Base-by-base conservation (phyloP, 176 grass and related monocot species). In the Phragmites australis region DNA sequence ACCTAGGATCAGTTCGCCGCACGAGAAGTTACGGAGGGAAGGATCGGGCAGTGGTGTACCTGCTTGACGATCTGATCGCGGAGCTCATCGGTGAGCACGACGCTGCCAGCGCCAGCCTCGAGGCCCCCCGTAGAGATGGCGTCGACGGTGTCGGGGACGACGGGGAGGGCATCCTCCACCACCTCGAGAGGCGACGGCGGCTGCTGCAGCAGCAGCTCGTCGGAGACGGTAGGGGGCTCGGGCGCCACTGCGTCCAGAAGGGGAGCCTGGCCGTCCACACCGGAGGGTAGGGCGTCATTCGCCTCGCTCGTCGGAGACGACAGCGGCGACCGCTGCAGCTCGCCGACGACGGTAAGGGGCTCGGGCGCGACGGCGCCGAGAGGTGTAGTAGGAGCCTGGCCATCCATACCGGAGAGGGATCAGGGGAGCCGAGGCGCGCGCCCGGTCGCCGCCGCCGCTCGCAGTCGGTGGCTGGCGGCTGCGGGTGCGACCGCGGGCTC, bases 11-110 rank as follows among this genome's bases (percentile, higher is more conserved):
- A 26, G 22, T 26, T 2, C n/a, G 23, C 4, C 26, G 14, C 57
- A 53, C 18, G 56, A 42, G 15, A 31, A 85, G 4, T 19, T 37
- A 13, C 7, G 51, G 17, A 65, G 11, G 2, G 29, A 18, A 76
- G 19, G 30, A 45, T 6, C 9, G 6, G 22, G 4, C 31, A 40
- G 43, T 13, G n/a, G 58, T 4, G 51, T 45, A 89, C 95, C 92
- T 94, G 95, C 67, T 89, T 89, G 49, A 94, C 92, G 59, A 98
- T 91, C 83, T 77, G 32, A 71, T 86, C 84, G n/a, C 88, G 70
- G 43, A 94, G 95, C 72, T 98, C 95, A 52, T 91, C 83, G 4
- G 95, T 89, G 70, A 94, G 83, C 65, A 42, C 78, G 47, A 69
- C 81, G 26, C 31, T 74, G 53, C 65, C 59, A 31, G 31, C n/a